Conservation (phyloP, 2,329 filamentous ascomycete genomes). For the Fusarium citri region DNA sequence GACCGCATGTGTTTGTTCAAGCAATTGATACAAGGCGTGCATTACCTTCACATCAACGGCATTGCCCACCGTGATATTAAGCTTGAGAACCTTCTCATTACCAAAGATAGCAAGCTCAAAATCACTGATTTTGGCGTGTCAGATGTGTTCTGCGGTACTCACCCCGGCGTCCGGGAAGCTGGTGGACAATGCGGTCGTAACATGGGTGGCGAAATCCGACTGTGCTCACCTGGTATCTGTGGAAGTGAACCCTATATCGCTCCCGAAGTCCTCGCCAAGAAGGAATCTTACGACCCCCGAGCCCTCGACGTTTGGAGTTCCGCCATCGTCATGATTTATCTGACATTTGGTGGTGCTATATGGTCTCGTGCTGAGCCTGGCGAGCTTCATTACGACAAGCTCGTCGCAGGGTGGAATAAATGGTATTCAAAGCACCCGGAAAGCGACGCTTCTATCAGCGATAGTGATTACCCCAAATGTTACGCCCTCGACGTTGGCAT, state of each 20-base stretch:
- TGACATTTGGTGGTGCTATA: slow-evolving; percentile 77
- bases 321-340: slow-evolving; percentile 83
- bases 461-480: slow-evolving; percentile 74
- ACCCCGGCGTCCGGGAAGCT: slow-evolving; percentile 80
- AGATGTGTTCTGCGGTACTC: slow-evolving; percentile 84
- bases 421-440: slow-evolving; percentile 69
- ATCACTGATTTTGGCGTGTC: slow-evolving; percentile 93
- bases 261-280: slow-evolving; percentile 82
- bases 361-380: slow-evolving; percentile 76
- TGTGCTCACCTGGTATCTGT: slow-evolving; percentile 83
- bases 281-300: slow-evolving; percentile 75
- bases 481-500: slow-evolving; percentile 72
- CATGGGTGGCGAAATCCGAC: slow-evolving; percentile 75
- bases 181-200: slow-evolving; percentile 79
- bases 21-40: slow-evolving; percentile 84
- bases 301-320: slow-evolving; percentile 88
- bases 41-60: slow-evolving; percentile 84
- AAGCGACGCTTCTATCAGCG: slow-evolving; percentile 56
- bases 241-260: slow-evolving; percentile 89
- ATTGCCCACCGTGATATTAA: slow-evolving; percentile 94
- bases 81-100: slow-evolving; percentile 85
- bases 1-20: slow-evolving; percentile 90
- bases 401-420: slow-evolving; percentile 75
- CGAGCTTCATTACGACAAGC: slow-evolving; percentile 71
- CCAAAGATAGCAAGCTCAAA: slow-evolving; percentile 83